Conservation (phyloP, 352 stramenopile genomes). For the Phytopythium ostracodes region DNA sequence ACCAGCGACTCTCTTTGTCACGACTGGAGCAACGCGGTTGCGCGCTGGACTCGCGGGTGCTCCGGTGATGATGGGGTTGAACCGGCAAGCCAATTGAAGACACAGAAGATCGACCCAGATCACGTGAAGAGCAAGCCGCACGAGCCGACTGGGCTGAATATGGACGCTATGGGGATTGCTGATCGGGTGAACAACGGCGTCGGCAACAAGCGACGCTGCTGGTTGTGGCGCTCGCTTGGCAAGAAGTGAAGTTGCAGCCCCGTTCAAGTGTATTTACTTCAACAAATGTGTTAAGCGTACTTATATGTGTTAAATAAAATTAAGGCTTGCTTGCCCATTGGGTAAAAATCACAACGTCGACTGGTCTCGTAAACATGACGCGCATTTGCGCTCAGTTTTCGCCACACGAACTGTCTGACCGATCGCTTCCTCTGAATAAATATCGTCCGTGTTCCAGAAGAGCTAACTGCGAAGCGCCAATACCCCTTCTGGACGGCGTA, state of each 20-base stretch:
- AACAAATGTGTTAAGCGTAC: too few species aligned
- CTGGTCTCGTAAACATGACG: neutral
- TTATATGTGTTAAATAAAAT: neutral
- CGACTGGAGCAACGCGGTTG: neutral
- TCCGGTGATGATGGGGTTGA: neutral
- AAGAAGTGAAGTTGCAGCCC: conserved; percentile 1
- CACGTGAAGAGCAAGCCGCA: neutral
- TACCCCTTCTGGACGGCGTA: too few species aligned
- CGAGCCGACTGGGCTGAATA: neutral
- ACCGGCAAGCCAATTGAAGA: neutral
- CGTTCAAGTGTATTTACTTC: neutral
- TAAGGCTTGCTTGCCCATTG: neutral
- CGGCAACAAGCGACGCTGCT: neutral
- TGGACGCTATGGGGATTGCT: neutral
- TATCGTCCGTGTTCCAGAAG: too few species aligned
- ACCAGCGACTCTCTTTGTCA: neutral
- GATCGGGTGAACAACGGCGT: neutral
- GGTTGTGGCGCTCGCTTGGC: neutral
- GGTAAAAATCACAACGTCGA: neutral
- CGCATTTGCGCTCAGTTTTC: neutral
- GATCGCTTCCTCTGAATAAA: too few species aligned
- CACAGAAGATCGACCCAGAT: neutral
- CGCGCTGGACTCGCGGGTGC: neutral
- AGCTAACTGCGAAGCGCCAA: too few species aligned
- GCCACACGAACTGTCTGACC: neutral